Evolutionary conservation across 2,329 filamentous ascomycete species (phyloP), one percentile per base, ranked within the genome.

Genomic region (Leptodontidium sp.): DNA sequence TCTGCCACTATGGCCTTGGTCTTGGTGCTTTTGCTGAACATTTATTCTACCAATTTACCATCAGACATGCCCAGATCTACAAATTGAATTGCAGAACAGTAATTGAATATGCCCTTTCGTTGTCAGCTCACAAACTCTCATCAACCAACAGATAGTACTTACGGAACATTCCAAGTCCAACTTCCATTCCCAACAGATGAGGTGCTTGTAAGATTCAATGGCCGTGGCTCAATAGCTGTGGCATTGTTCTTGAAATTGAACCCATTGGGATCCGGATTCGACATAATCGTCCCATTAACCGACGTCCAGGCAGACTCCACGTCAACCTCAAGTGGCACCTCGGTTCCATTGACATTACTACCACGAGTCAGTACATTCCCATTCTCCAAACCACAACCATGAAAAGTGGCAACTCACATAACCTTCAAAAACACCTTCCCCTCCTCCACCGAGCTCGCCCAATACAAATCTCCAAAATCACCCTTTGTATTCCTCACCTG

Each of bases 401-500:
- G 6, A n/a, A n/a, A 47, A n/a, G 45, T 6, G 14, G 12, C n/a
- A 32, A 29, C 72, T 71, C 57, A 73, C 72, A 73, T 73, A 9
- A 73, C 64, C 53, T 73, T 73, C 63, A 73, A 68, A 50, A 67
- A 73, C 9, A 73, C 65, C 32, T 64, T 68, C 32, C 63, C 24
- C 21, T 66, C 65, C 40, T 72, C 59, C 6, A 64, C 38, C 14
- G 76, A 75, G 0, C 78, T 77, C 0, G 77, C 76, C 79, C 79
- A 80, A 67, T 79, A 81, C 14, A 81, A 45, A 47, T 69, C 69
- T 4, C 68, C 63, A 64, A 72, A 73, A 53, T 74, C 65, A 5
- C 70, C 68, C n/a, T 61, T 55, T 1, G 61, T 45, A 65, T 72
- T 70, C 26, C 61, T 71, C 32, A 75, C 74, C 14, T 70, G 59